A percentile compares a stretch with the other conserved stretches of the same genome.
phyloP scores from a whole-genome alignment of 1,139 yeast genomes.

The Nematodospora anomalae region DNA sequence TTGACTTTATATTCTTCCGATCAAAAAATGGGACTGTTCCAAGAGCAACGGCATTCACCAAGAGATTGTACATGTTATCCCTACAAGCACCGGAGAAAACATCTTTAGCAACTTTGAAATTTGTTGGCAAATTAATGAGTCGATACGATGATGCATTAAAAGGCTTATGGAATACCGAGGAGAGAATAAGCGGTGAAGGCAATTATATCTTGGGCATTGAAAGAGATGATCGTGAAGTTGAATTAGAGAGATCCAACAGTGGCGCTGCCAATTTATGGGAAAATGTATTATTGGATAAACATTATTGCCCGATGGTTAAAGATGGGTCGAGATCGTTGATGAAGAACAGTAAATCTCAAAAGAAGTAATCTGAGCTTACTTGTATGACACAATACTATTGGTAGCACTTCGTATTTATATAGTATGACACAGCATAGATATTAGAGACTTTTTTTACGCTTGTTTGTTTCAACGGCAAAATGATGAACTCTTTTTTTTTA shows the following conservation, averaged over 20 bases:
- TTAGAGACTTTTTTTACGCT: no score
- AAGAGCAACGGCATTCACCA: constrained; percentile 82
- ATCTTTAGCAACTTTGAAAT: constrained; percentile 70
- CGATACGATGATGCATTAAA: constrained; percentile 65
- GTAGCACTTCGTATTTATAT: no score
- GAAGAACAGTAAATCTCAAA: constrained; percentile 34
- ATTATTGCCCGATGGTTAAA: constrained; percentile 78
- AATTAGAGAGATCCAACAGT: constrained; percentile 75
- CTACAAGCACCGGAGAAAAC: constrained; percentile 89
- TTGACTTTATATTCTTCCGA: constrained; percentile 80
- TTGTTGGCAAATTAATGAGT: constrained; percentile 71
- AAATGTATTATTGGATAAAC: constrained; percentile 70
- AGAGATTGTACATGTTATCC: constrained; percentile 65
- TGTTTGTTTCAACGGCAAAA: background rate
- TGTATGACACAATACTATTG: no score
- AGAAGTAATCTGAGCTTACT: no score
- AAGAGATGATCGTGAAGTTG: constrained; percentile 47
- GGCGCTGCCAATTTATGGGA: constrained; percentile 94
- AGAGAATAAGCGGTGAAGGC: constrained; percentile 64
- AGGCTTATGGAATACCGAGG: constrained; percentile 84
- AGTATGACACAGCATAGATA: no score
- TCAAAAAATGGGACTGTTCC: constrained; percentile 69
- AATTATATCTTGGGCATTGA: constrained; percentile 73
- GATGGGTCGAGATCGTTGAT: constrained; percentile 47
- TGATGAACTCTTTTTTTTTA: no score